phyloP scores from a whole-genome alignment of 1,284 basidiomycete genomes.

The Ganoderma leucocontextum region DNA sequence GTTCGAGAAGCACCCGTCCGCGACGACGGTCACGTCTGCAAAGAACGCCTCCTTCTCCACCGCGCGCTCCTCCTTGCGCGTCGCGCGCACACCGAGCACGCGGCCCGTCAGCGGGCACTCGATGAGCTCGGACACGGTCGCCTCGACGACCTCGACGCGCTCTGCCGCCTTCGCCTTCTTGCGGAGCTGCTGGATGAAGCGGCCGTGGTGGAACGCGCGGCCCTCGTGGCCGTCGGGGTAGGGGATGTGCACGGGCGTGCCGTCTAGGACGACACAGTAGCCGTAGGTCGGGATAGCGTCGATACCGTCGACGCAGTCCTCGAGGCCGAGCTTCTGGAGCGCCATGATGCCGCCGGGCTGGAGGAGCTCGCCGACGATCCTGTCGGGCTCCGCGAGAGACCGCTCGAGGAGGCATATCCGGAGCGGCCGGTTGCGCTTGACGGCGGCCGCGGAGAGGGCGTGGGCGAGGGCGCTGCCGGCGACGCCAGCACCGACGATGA shows the following conservation, averaged over 20 bases:
- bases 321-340: constrained; percentile 81
- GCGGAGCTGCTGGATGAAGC: constrained; percentile 86
- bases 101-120: constrained; percentile 63
- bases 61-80: constrained; percentile 49
- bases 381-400: constrained; percentile 91
- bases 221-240: constrained; percentile 83
- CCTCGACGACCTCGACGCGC: constrained; percentile 83
- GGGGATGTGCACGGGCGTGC: constrained; percentile 82
- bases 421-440: constrained; percentile 62
- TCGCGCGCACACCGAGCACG: constrained; percentile 71
- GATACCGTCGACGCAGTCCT: constrained; percentile 81
- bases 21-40: constrained; percentile 87
- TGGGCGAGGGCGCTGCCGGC: constrained; percentile 84
- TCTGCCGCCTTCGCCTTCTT: constrained; percentile 66
- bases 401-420: constrained; percentile 88
- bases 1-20: constrained; percentile 95
- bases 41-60: constrained; percentile 61
- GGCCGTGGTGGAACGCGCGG: constrained; percentile 94
- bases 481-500: constrained; percentile 92
- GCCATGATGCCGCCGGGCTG: constrained; percentile 93
- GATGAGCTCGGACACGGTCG: constrained; percentile 81
- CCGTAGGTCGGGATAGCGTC: constrained; percentile 89
- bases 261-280: constrained; percentile 84
- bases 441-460: constrained; percentile 62
- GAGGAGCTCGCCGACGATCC: constrained; percentile 97